phyloP scores from a whole-genome alignment of 331 rosid species.

The Acacia concinna region DNA sequence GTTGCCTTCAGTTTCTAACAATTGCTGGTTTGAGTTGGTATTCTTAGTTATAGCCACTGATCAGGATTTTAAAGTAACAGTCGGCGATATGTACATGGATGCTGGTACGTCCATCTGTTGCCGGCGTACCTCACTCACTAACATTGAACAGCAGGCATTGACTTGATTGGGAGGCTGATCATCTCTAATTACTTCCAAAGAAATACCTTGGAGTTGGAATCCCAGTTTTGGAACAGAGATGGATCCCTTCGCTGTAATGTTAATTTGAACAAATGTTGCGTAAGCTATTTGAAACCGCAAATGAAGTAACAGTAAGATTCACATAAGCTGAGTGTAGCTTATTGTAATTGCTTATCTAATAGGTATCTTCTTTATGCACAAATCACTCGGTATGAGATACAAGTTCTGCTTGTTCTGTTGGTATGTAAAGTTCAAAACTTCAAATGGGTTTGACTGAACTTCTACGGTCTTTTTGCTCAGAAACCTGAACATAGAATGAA shows the following conservation, averaged over 20 bases:
- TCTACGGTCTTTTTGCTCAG: background rate
- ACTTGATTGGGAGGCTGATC: background rate
- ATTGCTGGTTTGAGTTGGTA: background rate
- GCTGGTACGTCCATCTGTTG: background rate
- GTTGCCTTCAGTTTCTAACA: background rate
- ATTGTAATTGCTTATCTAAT: background rate
- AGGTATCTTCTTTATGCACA: background rate
- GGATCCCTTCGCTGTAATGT: background rate
- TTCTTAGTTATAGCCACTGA: background rate
- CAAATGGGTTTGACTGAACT: background rate
- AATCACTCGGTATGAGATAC: background rate
- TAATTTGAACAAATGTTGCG: background rate
- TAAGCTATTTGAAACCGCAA: background rate
- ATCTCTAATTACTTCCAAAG: background rate
- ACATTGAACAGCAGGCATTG: background rate
- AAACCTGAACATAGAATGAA: background rate
- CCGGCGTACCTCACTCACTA: background rate
- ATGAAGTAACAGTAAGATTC: background rate
- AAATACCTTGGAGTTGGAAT: background rate
- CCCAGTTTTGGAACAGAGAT: background rate
- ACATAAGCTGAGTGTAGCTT: background rate
- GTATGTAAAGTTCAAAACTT: background rate
- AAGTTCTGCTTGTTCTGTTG: background rate
- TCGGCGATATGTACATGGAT: slow-evolving; percentile 1
- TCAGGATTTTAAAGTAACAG: background rate